Conservation (phyloP, 495 filamentous ascomycete species). For the Xylaria curta region DNA sequence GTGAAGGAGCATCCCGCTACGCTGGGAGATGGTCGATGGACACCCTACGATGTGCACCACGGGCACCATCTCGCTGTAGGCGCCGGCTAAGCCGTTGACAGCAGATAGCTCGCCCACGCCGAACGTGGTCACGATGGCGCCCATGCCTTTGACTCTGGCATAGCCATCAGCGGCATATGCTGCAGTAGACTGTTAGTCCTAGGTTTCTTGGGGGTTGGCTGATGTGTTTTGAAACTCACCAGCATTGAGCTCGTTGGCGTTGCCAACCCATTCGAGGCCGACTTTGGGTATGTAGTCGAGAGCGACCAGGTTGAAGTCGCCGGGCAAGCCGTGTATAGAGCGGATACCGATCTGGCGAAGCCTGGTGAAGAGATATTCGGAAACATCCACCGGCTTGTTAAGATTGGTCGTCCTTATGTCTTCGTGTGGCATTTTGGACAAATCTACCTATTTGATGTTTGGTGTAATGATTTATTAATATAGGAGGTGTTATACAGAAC, state of each 20-base stretch:
- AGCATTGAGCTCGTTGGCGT: conserved; percentile 83
- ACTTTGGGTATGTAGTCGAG: conserved; percentile 70
- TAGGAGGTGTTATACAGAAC: background rate
- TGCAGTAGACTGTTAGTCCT: conserved; percentile 57
- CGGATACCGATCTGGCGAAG: conserved; percentile 72
- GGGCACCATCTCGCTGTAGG: conserved; percentile 76
- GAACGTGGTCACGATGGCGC: conserved; percentile 78
- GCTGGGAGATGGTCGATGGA: conserved; percentile 65
- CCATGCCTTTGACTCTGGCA: conserved; percentile 73
- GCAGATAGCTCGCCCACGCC: conserved; percentile 82
- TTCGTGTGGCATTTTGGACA: conserved; percentile 33
- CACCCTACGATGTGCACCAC: conserved; percentile 84
- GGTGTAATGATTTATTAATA: background rate
- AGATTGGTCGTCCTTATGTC: conserved; percentile 48
- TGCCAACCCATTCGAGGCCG: conserved; percentile 77
- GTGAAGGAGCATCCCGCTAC: conserved; percentile 75
- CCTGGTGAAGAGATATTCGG: conserved; percentile 72
- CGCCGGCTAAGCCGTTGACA: conserved; percentile 73
- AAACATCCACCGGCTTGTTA: conserved; percentile 54
- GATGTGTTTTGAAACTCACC: conserved; percentile 43
- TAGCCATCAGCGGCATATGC: conserved; percentile 84
- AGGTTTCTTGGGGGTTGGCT: background rate
- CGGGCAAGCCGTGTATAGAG: conserved; percentile 74
- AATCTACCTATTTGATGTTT: background rate
- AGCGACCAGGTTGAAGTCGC: conserved; percentile 75